Evolutionary conservation across 352 stramenopile species (phyloP).

Genomic region (Pythium guiyangense): DNA sequence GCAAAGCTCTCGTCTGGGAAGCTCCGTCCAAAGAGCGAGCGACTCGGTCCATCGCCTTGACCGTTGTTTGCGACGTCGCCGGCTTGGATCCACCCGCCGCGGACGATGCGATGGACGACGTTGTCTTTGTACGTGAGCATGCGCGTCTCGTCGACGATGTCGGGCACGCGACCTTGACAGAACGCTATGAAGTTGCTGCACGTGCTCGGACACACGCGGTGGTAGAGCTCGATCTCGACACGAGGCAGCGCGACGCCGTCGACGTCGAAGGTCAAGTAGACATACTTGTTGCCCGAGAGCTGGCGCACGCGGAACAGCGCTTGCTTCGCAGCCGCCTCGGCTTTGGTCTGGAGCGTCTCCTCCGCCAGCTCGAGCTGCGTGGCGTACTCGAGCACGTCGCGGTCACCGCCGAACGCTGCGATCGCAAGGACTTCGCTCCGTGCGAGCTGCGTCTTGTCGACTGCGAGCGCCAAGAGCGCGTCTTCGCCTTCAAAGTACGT

Average conservation of each 20-base stretch:
- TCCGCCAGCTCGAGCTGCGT: conserved; percentile 38
- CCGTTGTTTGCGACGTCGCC: conserved; percentile 49
- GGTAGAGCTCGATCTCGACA: conserved; percentile 70
- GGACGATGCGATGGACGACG: conserved; percentile 57
- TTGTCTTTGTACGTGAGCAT: conserved; percentile 53
- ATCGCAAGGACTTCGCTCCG: conserved; percentile 46
- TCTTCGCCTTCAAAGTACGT: conserved; percentile 55
- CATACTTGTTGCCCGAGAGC: conserved; percentile 47
- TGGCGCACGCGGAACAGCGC: conserved; percentile 38
- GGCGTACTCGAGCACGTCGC: conserved; percentile 11
- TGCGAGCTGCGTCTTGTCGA: conserved; percentile 48
- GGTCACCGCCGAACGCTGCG: conserved; percentile 38
- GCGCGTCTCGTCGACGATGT: conserved; percentile 28
- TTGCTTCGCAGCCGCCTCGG: conserved; percentile 36
- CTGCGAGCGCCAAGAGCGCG: conserved; percentile 43
- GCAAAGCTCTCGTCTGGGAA: conserved; percentile 77
- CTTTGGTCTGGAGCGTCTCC: conserved; percentile 39
- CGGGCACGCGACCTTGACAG: conserved; percentile 46
- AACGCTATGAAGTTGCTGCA: conserved; percentile 76
- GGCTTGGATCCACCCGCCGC: conserved; percentile 67
- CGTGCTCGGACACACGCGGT: conserved; percentile 52
- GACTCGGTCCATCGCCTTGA: conserved; percentile 39
- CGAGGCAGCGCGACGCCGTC: conserved; percentile 51
- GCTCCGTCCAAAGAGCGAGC: conserved; percentile 51
- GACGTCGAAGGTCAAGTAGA: conserved; percentile 57